Percentiles rank a stretch among this genome's conserved stretches.
These are phyloP conservation scores for Aspergillus tubingensis DNA, from an alignment of 2,329 filamentous ascomycete genomes.

Conservation along the genomic window DNA sequence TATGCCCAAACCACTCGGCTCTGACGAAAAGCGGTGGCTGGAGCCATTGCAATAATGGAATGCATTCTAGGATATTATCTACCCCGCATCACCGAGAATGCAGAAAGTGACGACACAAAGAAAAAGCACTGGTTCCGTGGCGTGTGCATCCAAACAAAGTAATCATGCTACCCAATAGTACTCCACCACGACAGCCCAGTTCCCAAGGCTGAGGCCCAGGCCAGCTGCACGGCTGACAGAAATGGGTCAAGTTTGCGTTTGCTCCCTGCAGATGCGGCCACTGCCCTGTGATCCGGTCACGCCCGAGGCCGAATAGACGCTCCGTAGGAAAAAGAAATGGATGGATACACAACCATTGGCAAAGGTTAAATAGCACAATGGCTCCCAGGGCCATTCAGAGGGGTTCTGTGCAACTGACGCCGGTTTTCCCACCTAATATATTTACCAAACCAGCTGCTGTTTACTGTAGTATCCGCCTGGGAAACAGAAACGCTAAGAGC, in stretches of 20 bases:
- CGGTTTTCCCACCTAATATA: too few relatives aligned
- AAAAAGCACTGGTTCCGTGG: not conserved
- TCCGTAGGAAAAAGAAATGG: not conserved
- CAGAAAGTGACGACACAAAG: not conserved
- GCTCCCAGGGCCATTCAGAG: not conserved
- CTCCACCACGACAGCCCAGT: not conserved
- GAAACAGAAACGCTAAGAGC: too few relatives aligned
- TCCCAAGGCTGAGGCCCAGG: not conserved
- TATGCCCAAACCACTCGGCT: conserved; percentile 55
- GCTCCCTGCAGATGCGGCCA: not conserved
- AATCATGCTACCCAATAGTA: not conserved
- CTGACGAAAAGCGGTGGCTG: conserved; percentile 37
- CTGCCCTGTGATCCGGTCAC: not conserved
- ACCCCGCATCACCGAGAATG: not conserved
- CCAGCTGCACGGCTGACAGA: not conserved
- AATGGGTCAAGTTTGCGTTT: not conserved
- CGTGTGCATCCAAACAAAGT: not conserved
- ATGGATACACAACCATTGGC: not conserved
- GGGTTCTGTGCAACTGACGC: too few relatives aligned
- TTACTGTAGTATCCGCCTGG: too few relatives aligned
- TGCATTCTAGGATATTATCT: not conserved
- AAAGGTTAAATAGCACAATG: not conserved
- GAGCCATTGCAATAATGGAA: not conserved
- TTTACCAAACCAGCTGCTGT: too few relatives aligned
- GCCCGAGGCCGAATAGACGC: not conserved